Conservation (phyloP, 2,329 filamentous ascomycete genomes). For the Teratosphaeria viscida region DNA sequence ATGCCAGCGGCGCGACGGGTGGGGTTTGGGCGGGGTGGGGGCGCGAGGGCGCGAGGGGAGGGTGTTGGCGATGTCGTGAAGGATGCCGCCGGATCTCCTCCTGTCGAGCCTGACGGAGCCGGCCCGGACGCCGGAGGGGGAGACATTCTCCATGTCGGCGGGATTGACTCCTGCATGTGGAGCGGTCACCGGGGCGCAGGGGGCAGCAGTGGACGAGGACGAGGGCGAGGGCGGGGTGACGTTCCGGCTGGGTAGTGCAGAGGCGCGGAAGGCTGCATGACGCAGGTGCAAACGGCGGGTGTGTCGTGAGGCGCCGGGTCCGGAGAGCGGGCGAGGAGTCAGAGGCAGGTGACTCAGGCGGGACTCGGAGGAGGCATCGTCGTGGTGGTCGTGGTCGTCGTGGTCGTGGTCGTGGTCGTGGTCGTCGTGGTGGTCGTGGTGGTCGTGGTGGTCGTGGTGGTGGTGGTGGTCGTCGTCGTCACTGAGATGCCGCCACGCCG, state of each 20-base stretch:
- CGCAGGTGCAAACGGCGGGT: constrained; percentile 24
- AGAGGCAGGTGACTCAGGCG: no score
- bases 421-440: no score
- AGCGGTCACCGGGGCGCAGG: no score
- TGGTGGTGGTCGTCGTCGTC: not conserved
- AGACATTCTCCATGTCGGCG: constrained; percentile 7
- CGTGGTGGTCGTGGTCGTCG: not conserved
- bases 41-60: not conserved
- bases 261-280: constrained; percentile 26
- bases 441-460: not conserved
- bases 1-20: constrained; percentile 4
- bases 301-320: constrained; percentile 15
- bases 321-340: constrained; percentile 6
- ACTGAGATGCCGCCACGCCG: no score
- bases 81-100: constrained; percentile 10
- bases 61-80: constrained; percentile 22
- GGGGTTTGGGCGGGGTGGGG: not conserved
- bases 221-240: constrained; percentile 22
- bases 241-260: constrained; percentile 19
- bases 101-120: constrained; percentile 11
- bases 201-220: not conserved
- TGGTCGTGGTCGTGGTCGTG: not conserved
- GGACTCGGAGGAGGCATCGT: no score
- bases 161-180: not conserved
- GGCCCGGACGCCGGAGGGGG: constrained; percentile 2